Base-by-base conservation (phyloP, 1,284 basidiomycete genomes). In the Afroboletus lepidellus region DNA sequence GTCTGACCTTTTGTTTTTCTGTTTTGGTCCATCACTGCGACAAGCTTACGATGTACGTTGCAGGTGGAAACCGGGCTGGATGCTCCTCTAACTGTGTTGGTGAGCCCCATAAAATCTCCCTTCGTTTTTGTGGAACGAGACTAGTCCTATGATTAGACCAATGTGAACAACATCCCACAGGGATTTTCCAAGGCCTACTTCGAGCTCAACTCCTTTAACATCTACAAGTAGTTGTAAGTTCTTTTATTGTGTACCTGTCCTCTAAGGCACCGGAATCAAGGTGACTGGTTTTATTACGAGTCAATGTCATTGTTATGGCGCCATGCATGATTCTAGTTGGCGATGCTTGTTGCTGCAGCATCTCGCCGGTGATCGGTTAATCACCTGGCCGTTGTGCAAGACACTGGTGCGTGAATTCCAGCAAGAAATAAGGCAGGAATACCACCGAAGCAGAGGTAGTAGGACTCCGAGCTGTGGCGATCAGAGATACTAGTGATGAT, bases 41-140 rank as follows among this genome's bases (percentile, higher is more conserved):
- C 20, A 7, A 32, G 8, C 3, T 38, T 6, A 39, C 13, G 4
- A 5, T 8, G n/a, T 21, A n/a, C n/a, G n/a, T 34, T 33, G 32
- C 24, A 73, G 72, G 75, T 46, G 75, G 76, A 23, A 70, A 74
- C 51, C 75, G 74, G 72, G 75, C 76, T 38, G 65, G 61, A 30
- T 76, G 73, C 44, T 70, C 73, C 4, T 61, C 58, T 6, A 63
- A 53, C 18, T 71, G 65, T 30, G 56, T 64, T 29, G 65, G 72
- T 72, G 47, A 67, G 72, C 41, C n/a, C 18, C 33, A 20, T 11
- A 11, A 8, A 25, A 8, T 7, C 11, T 3, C 12, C 8, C 1
- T 23, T 8, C 5, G 27, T 15, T 8, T n/a, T 15, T 18, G 25
- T 6, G 18, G 5, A 38, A 48, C 5, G 6, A 45, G 16, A 27